Evolutionary conservation across 164 flowering plant species (phyloP), one percentile per base, ranked within the genome.

Genomic region (Magnolia changhungtana): DNA sequence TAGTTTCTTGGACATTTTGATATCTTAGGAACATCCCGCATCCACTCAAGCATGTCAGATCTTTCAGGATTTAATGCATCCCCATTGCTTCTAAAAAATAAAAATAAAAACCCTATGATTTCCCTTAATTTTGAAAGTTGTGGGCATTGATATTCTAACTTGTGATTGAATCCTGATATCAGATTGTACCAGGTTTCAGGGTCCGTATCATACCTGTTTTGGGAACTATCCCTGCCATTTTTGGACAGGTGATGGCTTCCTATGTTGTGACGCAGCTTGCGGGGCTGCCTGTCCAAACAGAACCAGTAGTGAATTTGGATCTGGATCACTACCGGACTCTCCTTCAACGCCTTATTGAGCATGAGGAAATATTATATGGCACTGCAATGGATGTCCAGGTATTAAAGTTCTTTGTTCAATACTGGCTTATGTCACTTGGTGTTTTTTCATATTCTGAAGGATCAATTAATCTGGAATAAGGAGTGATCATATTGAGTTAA

Each of bases 171-270:
- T 58, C 66, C 51, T 75, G 75, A 73, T 80, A 50, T 71, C 89
- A 96, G 98, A 78, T 96, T 67, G 91, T 94, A 50, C 99, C 98
- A 6, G 95, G 97, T 13, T 96, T 96, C 82, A 88, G 98, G 79
- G 98, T 96, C 78, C 97, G 97, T 14, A 92, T 94, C 29, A 96
- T 96, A 63, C 99, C 99, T 70, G 99, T 96, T 58, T 84, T 96
- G 50, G 99, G 98, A 37, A 90, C 94, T 71, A 88, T 94, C 73
- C 99, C 98, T 76, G 99, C 99, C 75, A 92, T 96, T 73, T 96
- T 96, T 85, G 99, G 99, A 73, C 97, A 92, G 85, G 90, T 96
- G 76, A 94, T 96, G 99, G 97, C 99, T 72, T 94, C 99, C 65
- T 91, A 96, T 78, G 93, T 90, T 79, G 83, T 92, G 75, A 91